These are phyloP conservation scores for Ogataea siamensis DNA, from an alignment of 805 yeast species.

Conservation along the genomic window DNA sequence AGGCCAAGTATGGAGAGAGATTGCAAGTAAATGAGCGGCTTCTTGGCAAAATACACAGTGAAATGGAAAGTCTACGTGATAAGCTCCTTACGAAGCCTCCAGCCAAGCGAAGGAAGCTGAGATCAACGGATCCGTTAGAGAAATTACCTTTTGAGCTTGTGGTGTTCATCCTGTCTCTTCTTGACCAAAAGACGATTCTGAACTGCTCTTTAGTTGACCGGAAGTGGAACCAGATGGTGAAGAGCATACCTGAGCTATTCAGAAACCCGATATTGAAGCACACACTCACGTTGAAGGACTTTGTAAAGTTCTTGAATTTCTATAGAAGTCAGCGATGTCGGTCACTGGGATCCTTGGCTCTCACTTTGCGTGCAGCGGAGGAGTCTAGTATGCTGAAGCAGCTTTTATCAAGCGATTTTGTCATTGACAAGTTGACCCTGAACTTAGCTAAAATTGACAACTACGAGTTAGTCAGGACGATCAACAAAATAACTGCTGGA, in stretches of 20 bases:
- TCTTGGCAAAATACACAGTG: constrained; percentile 26
- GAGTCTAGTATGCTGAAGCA: constrained; percentile 20
- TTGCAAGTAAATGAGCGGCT: constrained; percentile 36
- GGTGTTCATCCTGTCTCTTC: constrained; percentile 9
- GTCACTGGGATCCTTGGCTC: constrained; percentile 6
- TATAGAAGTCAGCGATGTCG: constrained; percentile 11
- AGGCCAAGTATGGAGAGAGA: constrained; percentile 22
- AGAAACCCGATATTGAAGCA: constrained; percentile 13
- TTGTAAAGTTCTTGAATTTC: constrained; percentile 18
- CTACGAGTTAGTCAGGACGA: constrained; percentile 5
- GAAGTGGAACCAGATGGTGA: constrained; percentile 20
- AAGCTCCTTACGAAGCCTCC: neutral
- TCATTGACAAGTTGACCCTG: constrained; percentile 7
- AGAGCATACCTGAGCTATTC: constrained; percentile 14
- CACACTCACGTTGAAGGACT: constrained; percentile 10
- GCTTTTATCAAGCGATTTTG: constrained; percentile 14
- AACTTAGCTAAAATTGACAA: constrained; percentile 12
- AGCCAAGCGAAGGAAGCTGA: constrained; percentile 8
- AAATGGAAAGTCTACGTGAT: constrained; percentile 10
- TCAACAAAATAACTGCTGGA: constrained; percentile 11
- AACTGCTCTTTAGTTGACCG: constrained; percentile 18
- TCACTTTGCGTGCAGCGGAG: constrained; percentile 14
- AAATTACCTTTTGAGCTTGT: constrained; percentile 29
- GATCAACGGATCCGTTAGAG: constrained; percentile 21
- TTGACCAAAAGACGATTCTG: constrained; percentile 19